Conservation (phyloP, 345 rosid species). For the Lumnitzera racemosa region DNA sequence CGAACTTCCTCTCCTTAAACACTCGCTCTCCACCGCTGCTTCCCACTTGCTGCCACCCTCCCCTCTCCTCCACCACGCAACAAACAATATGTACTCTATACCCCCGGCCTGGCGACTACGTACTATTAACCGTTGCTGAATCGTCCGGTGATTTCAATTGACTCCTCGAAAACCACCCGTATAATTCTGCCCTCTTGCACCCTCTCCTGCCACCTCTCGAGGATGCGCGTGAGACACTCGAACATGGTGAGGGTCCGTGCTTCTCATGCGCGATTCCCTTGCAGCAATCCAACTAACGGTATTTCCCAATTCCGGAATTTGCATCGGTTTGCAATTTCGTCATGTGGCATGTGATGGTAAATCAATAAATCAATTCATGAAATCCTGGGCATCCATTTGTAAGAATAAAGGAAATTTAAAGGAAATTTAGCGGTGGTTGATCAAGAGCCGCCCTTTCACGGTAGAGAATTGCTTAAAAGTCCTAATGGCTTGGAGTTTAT, state of each 20-base stretch:
- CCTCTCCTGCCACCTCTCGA: constrained; percentile 12
- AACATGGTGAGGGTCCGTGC: neutral
- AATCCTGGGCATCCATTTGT: constrained; percentile 2
- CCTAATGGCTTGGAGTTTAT: neutral
- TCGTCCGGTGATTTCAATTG: constrained; percentile 16
- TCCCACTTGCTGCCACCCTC: constrained; percentile 19
- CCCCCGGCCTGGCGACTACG: neutral
- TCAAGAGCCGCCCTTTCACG: neutral
- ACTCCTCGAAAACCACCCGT: constrained; percentile 5
- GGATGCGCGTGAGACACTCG: neutral
- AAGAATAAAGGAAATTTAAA: neutral
- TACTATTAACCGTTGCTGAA: constrained; percentile 16
- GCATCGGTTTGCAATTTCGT: neutral
- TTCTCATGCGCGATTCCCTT: neutral
- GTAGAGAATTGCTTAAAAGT: neutral
- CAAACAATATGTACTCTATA: constrained; percentile 10
- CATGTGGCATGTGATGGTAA: constrained; percentile 1
- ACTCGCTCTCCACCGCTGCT: constrained; percentile 20
- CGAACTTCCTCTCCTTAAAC: constrained; percentile 12
- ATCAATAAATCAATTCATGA: neutral
- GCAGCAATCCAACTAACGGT: neutral
- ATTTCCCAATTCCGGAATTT: neutral
- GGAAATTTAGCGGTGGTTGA: too few relatives aligned
- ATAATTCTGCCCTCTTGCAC: constrained; percentile 5
- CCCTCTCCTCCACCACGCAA: constrained; percentile 10